Base-by-base conservation (phyloP, 2,329 filamentous ascomycete genomes). In the Ramularia endophylla region DNA sequence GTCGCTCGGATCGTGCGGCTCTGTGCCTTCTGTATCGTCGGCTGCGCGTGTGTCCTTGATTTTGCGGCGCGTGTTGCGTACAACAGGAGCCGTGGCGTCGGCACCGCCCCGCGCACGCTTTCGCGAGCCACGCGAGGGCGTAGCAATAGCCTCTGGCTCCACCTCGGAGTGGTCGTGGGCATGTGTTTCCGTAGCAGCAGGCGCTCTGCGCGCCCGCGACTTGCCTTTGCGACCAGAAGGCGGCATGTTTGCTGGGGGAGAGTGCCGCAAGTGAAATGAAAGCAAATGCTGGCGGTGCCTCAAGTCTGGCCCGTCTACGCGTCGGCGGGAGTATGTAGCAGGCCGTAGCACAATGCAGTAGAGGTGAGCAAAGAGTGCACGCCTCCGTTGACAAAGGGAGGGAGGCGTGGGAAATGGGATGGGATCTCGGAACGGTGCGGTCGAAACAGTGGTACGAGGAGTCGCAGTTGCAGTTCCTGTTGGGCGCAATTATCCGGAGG, bases 61-160 rank as follows among this genome's bases (percentile, higher is more conserved):
- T 49, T 64, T 63, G 18, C 59, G 54, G 27, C 59, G 47, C 13
- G 57, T 60, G 33, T 56, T 61, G 25, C 55, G 54, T 17, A 50
- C 40, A 18, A 50, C 51, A 18, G 51, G 42, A 13, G 57, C 51
- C 18, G 52, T 43, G n/a, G 53, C 48, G 18, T 47, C 46, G 8
- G 57, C 54, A 35, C 42, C 51, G 31, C 57, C 66, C 55, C 62
- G 68, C 53, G 59, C 52, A 29, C 61, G 55, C 57, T 70, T 66
- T 58, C 68, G 65, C 41, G 68, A 67, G 47, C 69, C 70, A 40
- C 69, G 63, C 36, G 68, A 66, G 36, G 70, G 70, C 17, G 70
- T 73, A 48, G 66, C 61, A 53, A 70, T 67, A 19, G 67, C 63
- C 48, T 72, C 69, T 43, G 67, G 67, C 28, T 64, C 62, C 20